Evolutionary conservation across 306 rosid genomes (phyloP).

Genomic region (Mucuna pruriens): DNA sequence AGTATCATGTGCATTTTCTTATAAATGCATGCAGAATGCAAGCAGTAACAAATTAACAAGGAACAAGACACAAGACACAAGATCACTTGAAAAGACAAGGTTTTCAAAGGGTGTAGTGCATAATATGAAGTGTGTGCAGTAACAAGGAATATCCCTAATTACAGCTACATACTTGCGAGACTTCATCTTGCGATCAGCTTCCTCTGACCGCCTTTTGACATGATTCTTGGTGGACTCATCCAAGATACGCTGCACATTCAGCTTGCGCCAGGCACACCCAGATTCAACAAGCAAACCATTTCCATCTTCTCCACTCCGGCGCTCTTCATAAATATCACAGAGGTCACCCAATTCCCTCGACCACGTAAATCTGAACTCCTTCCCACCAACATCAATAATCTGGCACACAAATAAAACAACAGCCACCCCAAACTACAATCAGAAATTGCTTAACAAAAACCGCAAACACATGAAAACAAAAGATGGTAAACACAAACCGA

Average conservation of each 20-base stretch:
- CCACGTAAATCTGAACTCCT: slow-evolving; percentile 89
- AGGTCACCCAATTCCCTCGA: slow-evolving; percentile 79
- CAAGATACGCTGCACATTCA: slow-evolving; percentile 87
- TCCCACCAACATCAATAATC: slow-evolving; percentile 96
- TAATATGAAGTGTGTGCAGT: slow-evolving; percentile 9
- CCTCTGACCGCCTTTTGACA: slow-evolving; percentile 85
- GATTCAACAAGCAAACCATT: slow-evolving; percentile 87
- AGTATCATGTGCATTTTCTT: slow-evolving; percentile 13
- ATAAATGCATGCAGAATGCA: slow-evolving; percentile 13
- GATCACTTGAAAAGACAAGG: slow-evolving; percentile 9
- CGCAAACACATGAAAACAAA: not conserved
- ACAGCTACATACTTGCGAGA: slow-evolving; percentile 74
- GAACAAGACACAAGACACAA: slow-evolving; percentile 2
- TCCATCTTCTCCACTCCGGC: slow-evolving; percentile 78
- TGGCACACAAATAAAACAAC: slow-evolving; percentile 45
- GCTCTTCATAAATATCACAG: slow-evolving; percentile 89
- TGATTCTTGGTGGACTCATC: slow-evolving; percentile 84
- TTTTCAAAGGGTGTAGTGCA: slow-evolving; percentile 16
- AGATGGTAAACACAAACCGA: slow-evolving; percentile 6
- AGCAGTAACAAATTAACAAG: slow-evolving; percentile 27
- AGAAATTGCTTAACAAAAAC: slow-evolving; percentile 4
- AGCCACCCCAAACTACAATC: slow-evolving; percentile 32
- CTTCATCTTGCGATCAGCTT: slow-evolving; percentile 79
- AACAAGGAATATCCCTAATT: not conserved
- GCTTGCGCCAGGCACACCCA: slow-evolving; percentile 94